Evolutionary conservation across 164 flowering plant genomes (phyloP).

Genomic region (Umbilicus rupestris): DNA sequence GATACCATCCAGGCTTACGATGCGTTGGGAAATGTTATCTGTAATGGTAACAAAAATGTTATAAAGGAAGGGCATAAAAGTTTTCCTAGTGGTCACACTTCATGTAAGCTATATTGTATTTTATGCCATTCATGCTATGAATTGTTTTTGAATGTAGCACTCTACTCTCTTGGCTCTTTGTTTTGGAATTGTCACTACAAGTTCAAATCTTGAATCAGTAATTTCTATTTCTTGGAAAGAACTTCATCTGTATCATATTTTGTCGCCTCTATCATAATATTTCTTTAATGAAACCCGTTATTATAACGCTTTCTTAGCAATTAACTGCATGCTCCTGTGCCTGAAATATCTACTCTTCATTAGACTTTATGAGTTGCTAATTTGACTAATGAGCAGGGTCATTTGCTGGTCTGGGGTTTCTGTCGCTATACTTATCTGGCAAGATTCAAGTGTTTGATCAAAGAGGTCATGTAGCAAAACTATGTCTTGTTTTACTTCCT

Average conservation of each 20-base stretch:
- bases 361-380: not conserved
- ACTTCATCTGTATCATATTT: no score
- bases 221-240: no score
- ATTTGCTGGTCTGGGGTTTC: constrained; percentile 61
- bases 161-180: not conserved
- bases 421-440: constrained; percentile 56
- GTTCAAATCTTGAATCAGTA: not conserved
- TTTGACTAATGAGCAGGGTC: constrained; percentile 42
- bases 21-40: constrained; percentile 41
- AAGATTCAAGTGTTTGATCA: constrained; percentile 56
- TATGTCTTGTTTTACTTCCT: constrained; percentile 55
- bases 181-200: not conserved
- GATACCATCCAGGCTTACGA: constrained; percentile 34
- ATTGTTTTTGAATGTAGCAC: no score
- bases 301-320: not conserved
- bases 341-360: not conserved
- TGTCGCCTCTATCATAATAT: no score
- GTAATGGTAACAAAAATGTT: constrained; percentile 32
- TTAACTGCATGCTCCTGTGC: not conserved
- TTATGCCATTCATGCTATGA: not conserved
- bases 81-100: constrained; percentile 66
- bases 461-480: constrained; percentile 60
- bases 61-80: constrained; percentile 55
- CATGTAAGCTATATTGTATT: constrained; percentile 25
- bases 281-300: not conserved